phyloP scores from a whole-genome alignment of 1,284 basidiomycete species.

The Sphagnurus paluster region DNA sequence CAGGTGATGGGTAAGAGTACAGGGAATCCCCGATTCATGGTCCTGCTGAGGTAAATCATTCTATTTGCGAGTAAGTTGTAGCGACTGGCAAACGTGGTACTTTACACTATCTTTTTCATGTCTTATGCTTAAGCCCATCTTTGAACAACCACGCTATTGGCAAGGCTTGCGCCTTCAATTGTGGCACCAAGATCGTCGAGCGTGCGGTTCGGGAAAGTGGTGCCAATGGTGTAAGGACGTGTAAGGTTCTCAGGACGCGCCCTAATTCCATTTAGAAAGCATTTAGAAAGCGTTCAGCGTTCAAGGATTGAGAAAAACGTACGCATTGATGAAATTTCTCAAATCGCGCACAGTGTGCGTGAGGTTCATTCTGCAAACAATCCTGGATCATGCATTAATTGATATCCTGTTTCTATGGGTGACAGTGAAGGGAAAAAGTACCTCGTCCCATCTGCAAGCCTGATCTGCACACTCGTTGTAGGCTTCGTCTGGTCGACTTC shows the following conservation, averaged over 20 bases:
- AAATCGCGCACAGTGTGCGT: slow-evolving; percentile 90
- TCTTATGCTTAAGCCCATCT: slow-evolving; percentile 61
- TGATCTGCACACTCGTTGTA: slow-evolving; percentile 89
- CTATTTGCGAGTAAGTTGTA: no score
- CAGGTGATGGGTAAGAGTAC: no score
- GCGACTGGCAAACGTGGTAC: no score
- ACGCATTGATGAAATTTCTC: slow-evolving; percentile 89
- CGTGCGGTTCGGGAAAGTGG: slow-evolving; percentile 83
- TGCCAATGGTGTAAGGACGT: slow-evolving; percentile 75
- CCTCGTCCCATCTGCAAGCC: slow-evolving; percentile 91
- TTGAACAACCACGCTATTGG: slow-evolving; percentile 87
- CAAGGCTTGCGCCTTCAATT: slow-evolving; percentile 73
- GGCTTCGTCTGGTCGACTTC: slow-evolving; percentile 83
- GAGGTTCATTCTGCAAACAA: slow-evolving; percentile 89
- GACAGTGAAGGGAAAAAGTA: slow-evolving; percentile 30
- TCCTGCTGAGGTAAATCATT: no score
- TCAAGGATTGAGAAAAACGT: slow-evolving; percentile 36
- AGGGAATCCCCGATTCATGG: no score
- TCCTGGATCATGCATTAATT: slow-evolving; percentile 42
- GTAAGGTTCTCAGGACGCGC: slow-evolving; percentile 70
- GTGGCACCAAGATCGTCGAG: slow-evolving; percentile 71
- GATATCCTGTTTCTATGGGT: not conserved
- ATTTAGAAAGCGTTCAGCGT: slow-evolving; percentile 8
- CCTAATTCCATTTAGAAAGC: slow-evolving; percentile 36
- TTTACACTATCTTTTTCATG: no score